phyloP scores from a whole-genome alignment of 1,284 basidiomycete species.

The Xerocomus subilludens region DNA sequence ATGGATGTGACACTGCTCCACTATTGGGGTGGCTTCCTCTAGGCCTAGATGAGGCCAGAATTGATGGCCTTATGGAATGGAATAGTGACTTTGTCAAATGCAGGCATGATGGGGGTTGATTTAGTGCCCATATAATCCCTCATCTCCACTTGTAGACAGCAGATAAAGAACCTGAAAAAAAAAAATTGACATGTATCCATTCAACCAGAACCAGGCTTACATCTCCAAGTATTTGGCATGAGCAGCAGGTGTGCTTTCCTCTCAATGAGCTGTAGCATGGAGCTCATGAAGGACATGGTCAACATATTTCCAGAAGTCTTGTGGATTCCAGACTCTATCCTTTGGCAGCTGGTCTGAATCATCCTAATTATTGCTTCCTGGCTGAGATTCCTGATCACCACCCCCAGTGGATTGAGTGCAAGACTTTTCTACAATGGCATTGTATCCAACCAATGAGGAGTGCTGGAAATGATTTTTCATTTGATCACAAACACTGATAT shows the following conservation, averaged over 20 bases:
- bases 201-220: neutral
- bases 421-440: neutral
- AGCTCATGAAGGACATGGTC: neutral
- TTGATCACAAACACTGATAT: neutral
- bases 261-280: neutral
- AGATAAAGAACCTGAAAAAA: neutral
- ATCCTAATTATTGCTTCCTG: neutral
- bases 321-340: neutral
- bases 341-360: no score
- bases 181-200: neutral
- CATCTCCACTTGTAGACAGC: neutral
- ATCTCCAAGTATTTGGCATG: neutral
- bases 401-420: neutral
- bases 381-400: no score
- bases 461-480: neutral
- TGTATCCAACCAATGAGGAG: neutral
- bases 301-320: neutral
- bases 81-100: neutral
- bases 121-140: neutral
- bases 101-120: neutral
- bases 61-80: neutral
- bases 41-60: neutral
- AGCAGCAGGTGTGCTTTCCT: neutral
- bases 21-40: no score
- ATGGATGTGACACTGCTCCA: no score